These are phyloP conservation scores for Aegilops tauschii DNA, from an alignment of 176 grass and related monocot genomes.

Conservation along the genomic window DNA sequence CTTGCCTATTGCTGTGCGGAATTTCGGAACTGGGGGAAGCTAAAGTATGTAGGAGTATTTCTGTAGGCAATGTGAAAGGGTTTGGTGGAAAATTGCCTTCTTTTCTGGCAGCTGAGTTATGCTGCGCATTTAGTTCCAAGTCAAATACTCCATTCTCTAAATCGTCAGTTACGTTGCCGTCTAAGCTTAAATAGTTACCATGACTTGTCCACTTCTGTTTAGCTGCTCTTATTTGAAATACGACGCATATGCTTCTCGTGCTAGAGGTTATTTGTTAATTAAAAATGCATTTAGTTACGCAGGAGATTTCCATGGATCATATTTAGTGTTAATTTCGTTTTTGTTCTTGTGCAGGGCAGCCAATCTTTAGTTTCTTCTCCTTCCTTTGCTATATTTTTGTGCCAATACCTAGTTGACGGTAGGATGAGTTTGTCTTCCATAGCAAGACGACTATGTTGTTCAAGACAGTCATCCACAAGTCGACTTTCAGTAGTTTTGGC, in stretches of 20 bases:
- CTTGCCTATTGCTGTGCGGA: neutral
- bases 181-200: neutral
- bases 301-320: neutral
- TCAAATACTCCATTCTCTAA: neutral
- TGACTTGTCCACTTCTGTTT: neutral
- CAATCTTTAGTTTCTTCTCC: neutral
- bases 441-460: constrained; percentile 37
- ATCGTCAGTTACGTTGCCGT: neutral
- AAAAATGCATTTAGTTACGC: neutral
- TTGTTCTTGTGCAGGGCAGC: constrained; percentile 13
- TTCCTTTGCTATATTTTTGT: neutral
- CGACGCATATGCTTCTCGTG: neutral
- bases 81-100: neutral
- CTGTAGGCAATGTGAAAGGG: neutral
- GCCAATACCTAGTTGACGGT: neutral
- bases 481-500: neutral
- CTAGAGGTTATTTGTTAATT: neutral
- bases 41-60: neutral
- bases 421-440: constrained; percentile 46
- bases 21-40: neutral
- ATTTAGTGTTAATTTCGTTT: neutral
- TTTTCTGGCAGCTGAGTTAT: neutral
- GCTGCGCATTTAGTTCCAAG: neutral
- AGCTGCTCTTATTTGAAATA: neutral
- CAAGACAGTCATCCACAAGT: constrained; percentile 11